These are phyloP conservation scores for Myriosclerotinia curreyana DNA, from an alignment of 2,329 filamentous ascomycete genomes.

Conservation along the genomic window DNA sequence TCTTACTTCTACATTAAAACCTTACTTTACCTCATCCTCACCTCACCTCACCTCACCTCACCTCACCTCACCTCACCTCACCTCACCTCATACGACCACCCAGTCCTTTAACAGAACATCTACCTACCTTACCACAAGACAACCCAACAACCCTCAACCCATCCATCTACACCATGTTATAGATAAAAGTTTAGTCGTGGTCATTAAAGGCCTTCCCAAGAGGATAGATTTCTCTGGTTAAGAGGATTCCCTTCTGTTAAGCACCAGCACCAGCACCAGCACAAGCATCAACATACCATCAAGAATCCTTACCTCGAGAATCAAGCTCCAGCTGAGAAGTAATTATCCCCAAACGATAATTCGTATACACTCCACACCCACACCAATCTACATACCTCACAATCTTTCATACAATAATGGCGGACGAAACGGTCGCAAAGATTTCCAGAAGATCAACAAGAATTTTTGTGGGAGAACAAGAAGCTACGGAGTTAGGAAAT, in stretches of 20 bases:
- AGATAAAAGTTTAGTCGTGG: background rate
- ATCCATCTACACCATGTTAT: background rate
- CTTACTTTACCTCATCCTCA: background rate
- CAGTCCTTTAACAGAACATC: background rate
- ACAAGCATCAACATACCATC: background rate
- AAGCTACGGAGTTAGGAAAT: constrained; percentile 20
- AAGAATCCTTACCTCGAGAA: background rate
- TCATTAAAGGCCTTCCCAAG: background rate
- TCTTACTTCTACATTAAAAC: background rate
- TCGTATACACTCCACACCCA: background rate
- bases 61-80: no score
- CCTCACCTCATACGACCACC: background rate
- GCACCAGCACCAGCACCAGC: background rate
- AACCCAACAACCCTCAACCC: background rate
- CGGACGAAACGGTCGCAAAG: constrained; percentile 20
- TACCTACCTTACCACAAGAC: background rate
- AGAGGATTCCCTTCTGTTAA: constrained; percentile 4
- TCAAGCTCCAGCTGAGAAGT: background rate
- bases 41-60: background rate
- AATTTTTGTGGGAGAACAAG: constrained; percentile 27
- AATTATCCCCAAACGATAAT: background rate
- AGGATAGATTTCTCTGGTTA: constrained; percentile 6
- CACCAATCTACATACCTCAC: background rate
- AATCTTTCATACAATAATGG: constrained; percentile 17
- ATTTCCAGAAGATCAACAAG: constrained; percentile 32